A percentile compares a stretch with the other conserved stretches of the same genome.
Evolutionary conservation across 2,329 filamentous ascomycete genomes (phyloP).

Genomic region (Dendryphion nanum): DNA sequence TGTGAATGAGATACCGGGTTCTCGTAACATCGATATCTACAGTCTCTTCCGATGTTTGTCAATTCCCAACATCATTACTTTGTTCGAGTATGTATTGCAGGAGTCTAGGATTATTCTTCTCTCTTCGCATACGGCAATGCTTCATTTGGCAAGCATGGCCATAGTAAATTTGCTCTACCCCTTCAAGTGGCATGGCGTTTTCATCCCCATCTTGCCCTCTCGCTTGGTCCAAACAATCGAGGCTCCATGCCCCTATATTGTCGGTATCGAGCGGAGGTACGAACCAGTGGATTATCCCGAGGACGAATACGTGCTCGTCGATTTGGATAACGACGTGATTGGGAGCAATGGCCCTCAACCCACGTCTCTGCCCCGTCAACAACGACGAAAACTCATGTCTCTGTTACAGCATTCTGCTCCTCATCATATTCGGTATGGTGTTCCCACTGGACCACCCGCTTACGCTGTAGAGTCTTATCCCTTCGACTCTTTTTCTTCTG

Average conservation of each 20-base stretch:
- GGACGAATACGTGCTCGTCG: slow-evolving; percentile 92
- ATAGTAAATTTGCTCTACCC: slow-evolving; percentile 83
- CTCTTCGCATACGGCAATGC: slow-evolving; percentile 93
- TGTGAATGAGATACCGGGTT: slow-evolving; percentile 86
- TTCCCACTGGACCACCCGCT: slow-evolving; percentile 81
- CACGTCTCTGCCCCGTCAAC: slow-evolving; percentile 78
- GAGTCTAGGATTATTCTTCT: slow-evolving; percentile 96
- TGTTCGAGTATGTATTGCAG: slow-evolving; percentile 89
- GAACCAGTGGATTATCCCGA: slow-evolving; percentile 83
- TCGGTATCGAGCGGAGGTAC: slow-evolving; percentile 91
- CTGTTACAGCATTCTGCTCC: slow-evolving; percentile 87
- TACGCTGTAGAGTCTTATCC: slow-evolving; percentile 94
- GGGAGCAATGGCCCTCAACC: slow-evolving; percentile 77
- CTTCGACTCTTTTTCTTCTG: slow-evolving; percentile 83
- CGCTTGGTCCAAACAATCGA: slow-evolving; percentile 87
- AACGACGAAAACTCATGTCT: slow-evolving; percentile 84
- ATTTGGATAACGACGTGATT: slow-evolving; percentile 87
- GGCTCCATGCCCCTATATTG: slow-evolving; percentile 94
- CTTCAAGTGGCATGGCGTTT: slow-evolving; percentile 88
- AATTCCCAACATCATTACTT: slow-evolving; percentile 84
- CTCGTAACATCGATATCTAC: slow-evolving; percentile 88
- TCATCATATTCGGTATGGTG: slow-evolving; percentile 82
- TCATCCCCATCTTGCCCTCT: slow-evolving; percentile 87
- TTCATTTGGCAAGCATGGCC: slow-evolving; percentile 89
- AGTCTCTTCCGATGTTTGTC: slow-evolving; percentile 87